These are phyloP conservation scores for Cyclanthera cordifolia DNA, from an alignment of 306 rosid species.

Conservation along the genomic window DNA sequence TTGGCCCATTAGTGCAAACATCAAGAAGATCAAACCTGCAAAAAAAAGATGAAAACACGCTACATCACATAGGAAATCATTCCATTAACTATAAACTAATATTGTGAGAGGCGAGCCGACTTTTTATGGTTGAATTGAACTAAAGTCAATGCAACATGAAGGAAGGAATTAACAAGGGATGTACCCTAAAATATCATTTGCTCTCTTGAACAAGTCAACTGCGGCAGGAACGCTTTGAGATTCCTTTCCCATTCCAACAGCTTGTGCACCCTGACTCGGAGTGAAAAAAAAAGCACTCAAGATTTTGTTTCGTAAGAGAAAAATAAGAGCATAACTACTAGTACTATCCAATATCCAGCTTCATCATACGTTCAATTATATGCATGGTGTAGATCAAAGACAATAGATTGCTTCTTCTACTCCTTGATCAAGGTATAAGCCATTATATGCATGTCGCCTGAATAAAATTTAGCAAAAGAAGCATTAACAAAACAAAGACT, in stretches of 20 bases:
- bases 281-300: slow-evolving; percentile 14
- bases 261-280: slow-evolving; percentile 79
- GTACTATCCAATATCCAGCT: not conserved
- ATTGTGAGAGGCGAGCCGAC: not conserved
- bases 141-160: not conserved
- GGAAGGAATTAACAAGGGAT: not conserved
- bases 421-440: not conserved
- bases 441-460: not conserved
- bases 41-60: not conserved
- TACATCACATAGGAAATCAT: not conserved
- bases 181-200: slow-evolving; percentile 77
- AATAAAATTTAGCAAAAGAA: not conserved
- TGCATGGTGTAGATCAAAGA: not conserved
- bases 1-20: slow-evolving; percentile 82
- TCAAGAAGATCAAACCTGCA: slow-evolving; percentile 88
- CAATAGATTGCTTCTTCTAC: no score
- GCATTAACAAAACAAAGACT: not conserved
- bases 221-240: slow-evolving; percentile 78
- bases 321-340: not conserved
- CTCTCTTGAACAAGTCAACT: slow-evolving; percentile 55
- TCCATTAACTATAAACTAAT: not conserved
- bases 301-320: not conserved
- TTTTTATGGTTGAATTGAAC: slow-evolving; percentile 9
- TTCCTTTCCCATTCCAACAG: slow-evolving; percentile 93
- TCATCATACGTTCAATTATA: not conserved